A percentile compares a stretch with the other conserved stretches of the same genome.
Conservation (phyloP, 192 early-diverging fungal genomes). For the Radiomyces spectabilis region DNA sequence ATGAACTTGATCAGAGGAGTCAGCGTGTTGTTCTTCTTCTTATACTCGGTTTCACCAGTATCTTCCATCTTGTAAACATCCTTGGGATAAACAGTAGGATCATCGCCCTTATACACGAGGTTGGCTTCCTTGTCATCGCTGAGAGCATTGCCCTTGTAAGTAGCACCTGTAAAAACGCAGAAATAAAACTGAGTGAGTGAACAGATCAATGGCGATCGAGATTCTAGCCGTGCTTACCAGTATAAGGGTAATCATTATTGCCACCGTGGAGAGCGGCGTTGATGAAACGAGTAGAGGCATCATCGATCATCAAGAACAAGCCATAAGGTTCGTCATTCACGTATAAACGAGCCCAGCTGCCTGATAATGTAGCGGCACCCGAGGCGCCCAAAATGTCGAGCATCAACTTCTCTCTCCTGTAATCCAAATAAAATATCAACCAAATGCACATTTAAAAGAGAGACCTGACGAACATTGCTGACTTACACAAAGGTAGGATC, state of each 20-base stretch:
- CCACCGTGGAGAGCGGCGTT: not conserved
- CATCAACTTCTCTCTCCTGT: not conserved
- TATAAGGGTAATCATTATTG: too few species aligned
- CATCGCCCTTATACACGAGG: conserved; percentile 2
- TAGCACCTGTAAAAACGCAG: not conserved
- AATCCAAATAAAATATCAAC: not conserved
- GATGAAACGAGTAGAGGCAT: conserved; percentile 9
- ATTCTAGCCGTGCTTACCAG: not conserved
- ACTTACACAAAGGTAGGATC: conserved; percentile 35
- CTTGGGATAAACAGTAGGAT: not conserved
- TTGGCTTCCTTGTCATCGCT: conserved; percentile 5
- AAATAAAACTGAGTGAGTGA: too few species aligned
- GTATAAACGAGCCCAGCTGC: conserved; percentile 17
- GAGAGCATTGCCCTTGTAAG: conserved; percentile 13
- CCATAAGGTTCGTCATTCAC: conserved; percentile 32
- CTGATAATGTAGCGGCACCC: not conserved
- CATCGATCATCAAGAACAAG: conserved; percentile 34
- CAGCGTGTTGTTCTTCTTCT: not conserved
- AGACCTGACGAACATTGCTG: not conserved
- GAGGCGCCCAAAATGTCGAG: not conserved
- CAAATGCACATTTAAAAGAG: not conserved
- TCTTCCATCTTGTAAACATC: conserved; percentile 8
- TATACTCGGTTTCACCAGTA: not conserved
- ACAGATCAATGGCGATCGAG: too few species aligned
- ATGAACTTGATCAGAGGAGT: conserved; percentile 1